Base-by-base conservation (phyloP, 2,329 filamentous ascomycete genomes). In the Lithohypha guttulata region DNA sequence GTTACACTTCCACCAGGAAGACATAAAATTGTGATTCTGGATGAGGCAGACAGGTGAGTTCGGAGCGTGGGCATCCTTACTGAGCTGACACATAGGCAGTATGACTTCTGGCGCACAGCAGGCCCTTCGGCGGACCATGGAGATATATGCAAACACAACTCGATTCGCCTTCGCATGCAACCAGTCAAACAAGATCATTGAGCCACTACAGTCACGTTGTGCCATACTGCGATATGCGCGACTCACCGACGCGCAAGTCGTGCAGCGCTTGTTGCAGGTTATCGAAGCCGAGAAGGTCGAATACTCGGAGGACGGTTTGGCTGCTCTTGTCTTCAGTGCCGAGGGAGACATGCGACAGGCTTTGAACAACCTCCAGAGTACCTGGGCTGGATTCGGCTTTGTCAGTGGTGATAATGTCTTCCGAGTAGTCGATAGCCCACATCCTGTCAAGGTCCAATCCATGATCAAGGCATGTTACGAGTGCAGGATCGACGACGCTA, bases 301-400 rank as follows among this genome's bases (percentile, higher is more conserved):
- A 57, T 84, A 86, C 62, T 87, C 79, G 36, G 91, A 98, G 53
- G 89, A 96, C 58, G 91, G 91, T 1, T 70, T 96, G 43, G 91
- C 89, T 1, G 91, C 91, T n/a, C 68, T 98, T 22, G 86, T 98
- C 1, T 98, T 98, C 66, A 91, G 82, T 46, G 91, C 91, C 5
- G 91, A 98, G 61, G 91, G 91, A 41, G 91, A 98, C 59, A 98
- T 98, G 91, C 78, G 91, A 45, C 91, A 98, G 64, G 91, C 91
- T 23, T 94, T 98, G 69, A 98, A 98, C 66, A 96, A 96, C 61
- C 64, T 98, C 51, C 91, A 98, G 60, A 93, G 84, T 50, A 96
- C 91, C 0, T 77, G 71, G 60, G 86, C 89, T 3, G 91, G 91
- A 1, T 98, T 96, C 55, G 89, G 87, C 1, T 93, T 98, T 54